A percentile compares a stretch with the other conserved stretches of the same genome.
Conservation (phyloP, 169 alveolate species). For the Cryptosporidium ubiquitum region DNA sequence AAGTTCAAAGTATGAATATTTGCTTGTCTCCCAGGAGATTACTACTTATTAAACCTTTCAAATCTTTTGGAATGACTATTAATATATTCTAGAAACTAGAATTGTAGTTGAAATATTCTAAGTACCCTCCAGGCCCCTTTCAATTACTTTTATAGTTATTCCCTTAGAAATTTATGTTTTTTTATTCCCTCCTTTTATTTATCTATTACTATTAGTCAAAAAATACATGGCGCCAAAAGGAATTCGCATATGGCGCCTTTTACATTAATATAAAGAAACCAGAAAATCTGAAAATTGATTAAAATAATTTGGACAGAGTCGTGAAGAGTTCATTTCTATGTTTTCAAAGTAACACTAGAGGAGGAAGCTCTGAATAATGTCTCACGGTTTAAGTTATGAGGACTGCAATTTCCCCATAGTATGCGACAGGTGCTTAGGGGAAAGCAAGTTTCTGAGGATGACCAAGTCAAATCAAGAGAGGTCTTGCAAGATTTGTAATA, state of each 20-base stretch:
- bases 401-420: constrained; percentile 95
- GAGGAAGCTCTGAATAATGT: not conserved
- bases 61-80: not conserved
- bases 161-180: not conserved
- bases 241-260: not conserved
- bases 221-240: constrained; percentile 7
- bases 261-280: not conserved
- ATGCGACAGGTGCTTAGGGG: constrained; percentile 98
- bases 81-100: not conserved
- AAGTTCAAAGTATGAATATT: not conserved
- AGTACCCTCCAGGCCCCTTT: not conserved
- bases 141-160: not conserved
- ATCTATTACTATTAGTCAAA: constrained; percentile 10
- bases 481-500: constrained; percentile 96
- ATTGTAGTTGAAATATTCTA: not conserved
- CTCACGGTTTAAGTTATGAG: constrained; percentile 82
- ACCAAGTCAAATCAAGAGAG: constrained; percentile 92
- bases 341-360: not conserved
- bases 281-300: not conserved
- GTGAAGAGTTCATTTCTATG: not conserved
- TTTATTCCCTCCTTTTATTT: constrained; percentile 23
- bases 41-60: not conserved
- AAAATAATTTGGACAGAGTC: not conserved
- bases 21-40: not conserved
- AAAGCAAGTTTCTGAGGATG: constrained; percentile 96